Evolutionary conservation across 2,329 filamentous ascomycete species (phyloP).

Genomic region (Cordyceps tenuipes): DNA sequence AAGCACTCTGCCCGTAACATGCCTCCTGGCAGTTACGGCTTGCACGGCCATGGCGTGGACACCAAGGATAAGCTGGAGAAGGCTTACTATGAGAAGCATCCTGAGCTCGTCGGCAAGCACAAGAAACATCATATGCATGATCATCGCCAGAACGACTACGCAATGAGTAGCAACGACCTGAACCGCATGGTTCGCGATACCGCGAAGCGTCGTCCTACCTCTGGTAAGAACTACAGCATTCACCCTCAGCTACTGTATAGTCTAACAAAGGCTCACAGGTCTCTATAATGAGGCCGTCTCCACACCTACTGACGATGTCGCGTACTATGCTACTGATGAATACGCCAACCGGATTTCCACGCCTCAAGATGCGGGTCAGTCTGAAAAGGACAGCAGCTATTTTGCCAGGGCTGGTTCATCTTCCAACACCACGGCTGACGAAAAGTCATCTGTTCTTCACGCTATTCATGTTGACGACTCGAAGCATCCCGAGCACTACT

Average conservation of each 20-base stretch:
- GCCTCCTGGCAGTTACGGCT: constrained; percentile 84
- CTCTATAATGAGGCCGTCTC: constrained; percentile 54
- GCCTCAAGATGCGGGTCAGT: constrained; percentile 41
- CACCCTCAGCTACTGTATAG: background rate
- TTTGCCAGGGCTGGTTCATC: background rate
- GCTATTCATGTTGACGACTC: constrained; percentile 67
- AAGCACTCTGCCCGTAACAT: constrained; percentile 62
- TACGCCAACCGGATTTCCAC: constrained; percentile 69
- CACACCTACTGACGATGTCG: constrained; percentile 85
- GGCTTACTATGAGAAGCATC: constrained; percentile 89
- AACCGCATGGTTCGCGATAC: constrained; percentile 82
- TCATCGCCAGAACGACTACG: constrained; percentile 58
- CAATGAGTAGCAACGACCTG: constrained; percentile 80
- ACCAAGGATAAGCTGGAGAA: constrained; percentile 77
- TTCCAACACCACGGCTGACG: constrained; percentile 12
- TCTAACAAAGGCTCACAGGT: constrained; percentile 42
- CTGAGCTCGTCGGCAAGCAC: constrained; percentile 70
- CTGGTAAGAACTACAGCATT: background rate
- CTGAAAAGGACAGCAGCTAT: constrained; percentile 7
- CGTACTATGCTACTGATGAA: constrained; percentile 78
- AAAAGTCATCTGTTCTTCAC: constrained; percentile 41
- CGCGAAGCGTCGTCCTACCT: constrained; percentile 32
- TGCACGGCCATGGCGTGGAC: constrained; percentile 76
- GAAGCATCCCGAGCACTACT: constrained; percentile 29
- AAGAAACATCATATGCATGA: constrained; percentile 48